Evolutionary conservation across 2,329 filamentous ascomycete genomes (phyloP).

Genomic region (Xylaria hypoxylon): DNA sequence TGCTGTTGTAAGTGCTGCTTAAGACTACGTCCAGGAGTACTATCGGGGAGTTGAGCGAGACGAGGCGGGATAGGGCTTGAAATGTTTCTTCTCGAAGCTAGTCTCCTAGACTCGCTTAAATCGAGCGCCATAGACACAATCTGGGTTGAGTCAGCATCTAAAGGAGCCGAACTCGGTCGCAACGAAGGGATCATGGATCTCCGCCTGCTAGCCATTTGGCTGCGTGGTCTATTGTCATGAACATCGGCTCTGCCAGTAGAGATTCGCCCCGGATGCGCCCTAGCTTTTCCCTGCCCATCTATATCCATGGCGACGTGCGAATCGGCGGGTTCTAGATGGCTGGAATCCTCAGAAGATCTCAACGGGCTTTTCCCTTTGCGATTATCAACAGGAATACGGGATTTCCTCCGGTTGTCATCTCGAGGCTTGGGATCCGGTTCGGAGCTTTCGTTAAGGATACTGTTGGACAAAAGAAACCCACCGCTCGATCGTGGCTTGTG

Average conservation of each 20-base stretch:
- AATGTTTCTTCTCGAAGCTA: conserved; percentile 69
- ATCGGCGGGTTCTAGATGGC: conserved; percentile 16
- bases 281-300: conserved; percentile 37
- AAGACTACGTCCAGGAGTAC: conserved; percentile 67
- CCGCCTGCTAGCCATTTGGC: conserved; percentile 44
- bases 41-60: conserved; percentile 65
- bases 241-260: conserved; percentile 32
- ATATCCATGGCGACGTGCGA: conserved; percentile 38
- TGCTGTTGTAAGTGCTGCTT: conserved; percentile 79
- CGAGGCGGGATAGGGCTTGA: conserved; percentile 64
- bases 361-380: conserved; percentile 47
- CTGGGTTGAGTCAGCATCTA: conserved; percentile 83
- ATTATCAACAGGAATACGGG: conserved; percentile 48
- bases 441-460: conserved; percentile 49
- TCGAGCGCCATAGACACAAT: conserved; percentile 94
- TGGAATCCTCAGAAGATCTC: conserved; percentile 36
- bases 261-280: conserved; percentile 33
- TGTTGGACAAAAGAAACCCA: conserved; percentile 64
- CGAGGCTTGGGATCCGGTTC: conserved; percentile 39
- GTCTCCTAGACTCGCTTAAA: conserved; percentile 82
- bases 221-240: conserved; percentile 44
- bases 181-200: conserved; percentile 44
- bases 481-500: conserved; percentile 61
- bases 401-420: conserved; percentile 50
- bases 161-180: conserved; percentile 46